A percentile compares a stretch with the other conserved stretches of the same genome.
These are phyloP conservation scores for Dendrobium catenatum DNA, from an alignment of 106 monocot species.

Conservation along the genomic window DNA sequence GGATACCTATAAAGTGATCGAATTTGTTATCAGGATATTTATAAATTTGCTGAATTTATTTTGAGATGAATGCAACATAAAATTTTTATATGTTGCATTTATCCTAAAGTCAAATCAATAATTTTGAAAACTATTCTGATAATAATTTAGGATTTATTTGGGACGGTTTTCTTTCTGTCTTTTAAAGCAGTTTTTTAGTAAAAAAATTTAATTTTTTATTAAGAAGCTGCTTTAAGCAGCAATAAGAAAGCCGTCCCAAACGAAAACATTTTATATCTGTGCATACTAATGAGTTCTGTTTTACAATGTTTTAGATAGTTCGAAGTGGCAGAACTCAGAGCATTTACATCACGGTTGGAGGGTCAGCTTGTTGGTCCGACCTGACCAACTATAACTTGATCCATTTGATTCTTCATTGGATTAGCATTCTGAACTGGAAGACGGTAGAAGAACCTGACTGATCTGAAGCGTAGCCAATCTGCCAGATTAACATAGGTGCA, in stretches of 20 bases:
- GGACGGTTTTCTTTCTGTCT: no score
- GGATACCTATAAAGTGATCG: neutral
- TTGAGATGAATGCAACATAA: neutral
- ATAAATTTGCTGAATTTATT: neutral
- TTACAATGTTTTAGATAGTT: neutral
- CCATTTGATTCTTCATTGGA: neutral
- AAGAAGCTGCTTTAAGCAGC: no score
- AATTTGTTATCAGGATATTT: neutral
- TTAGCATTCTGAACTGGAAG: neutral
- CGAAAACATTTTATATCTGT: neutral
- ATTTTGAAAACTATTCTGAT: neutral
- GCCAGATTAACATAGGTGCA: neutral
- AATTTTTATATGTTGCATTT: neutral
- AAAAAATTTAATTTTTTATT: no score
- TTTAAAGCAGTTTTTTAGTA: no score
- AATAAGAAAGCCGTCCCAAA: no score
- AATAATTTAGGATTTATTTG: no score
- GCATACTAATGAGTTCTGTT: neutral
- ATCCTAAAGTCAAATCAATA: neutral
- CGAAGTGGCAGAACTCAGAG: neutral
- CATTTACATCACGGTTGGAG: neutral
- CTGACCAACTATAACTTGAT: neutral
- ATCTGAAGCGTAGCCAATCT: neutral
- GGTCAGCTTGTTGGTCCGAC: neutral
- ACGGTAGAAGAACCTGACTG: neutral